Evolutionary conservation across 2,329 filamentous ascomycete species (phyloP), one percentile per base, ranked within the genome.

Genomic region (Podosphaera fusca): DNA sequence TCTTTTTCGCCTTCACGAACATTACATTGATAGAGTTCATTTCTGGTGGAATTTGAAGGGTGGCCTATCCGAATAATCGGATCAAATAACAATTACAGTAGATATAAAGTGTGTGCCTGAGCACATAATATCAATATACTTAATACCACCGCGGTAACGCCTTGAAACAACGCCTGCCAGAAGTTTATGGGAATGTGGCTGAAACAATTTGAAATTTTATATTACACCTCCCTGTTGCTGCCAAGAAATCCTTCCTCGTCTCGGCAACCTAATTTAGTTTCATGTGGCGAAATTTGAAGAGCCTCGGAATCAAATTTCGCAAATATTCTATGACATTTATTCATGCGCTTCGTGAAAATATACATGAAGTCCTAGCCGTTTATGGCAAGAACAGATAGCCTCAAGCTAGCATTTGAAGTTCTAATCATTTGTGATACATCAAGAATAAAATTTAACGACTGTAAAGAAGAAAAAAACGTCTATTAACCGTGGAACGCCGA

Each of bases 201-300:
- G 21, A 21, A 21, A 21, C 21, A 21, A 21, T 21, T 21, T 21
- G 21, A 21, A 21, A 21, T 21, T 21, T 21, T 21, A 21, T 21
- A 1, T 21, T 21, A 21, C 21, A 21, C 21, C 64, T 74, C 50
- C 68, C 69, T 30, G 67, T 76, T 31, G 73, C 72, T 29, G 67
- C 85, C 2, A 80, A 84, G 64, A 64, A 85, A 35, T 83, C 79
- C 70, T 84, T 87, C 69, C 67, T 76, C 56, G 61, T 69, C 12
- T 69, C 73, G 2, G 67, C 21, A 42, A 42, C 38, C 38, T 7
- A 12, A 14, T 42, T 14, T 7, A 12, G 38, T 42, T 38, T 38
- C 35, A 38, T 10, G 6, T 38, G 10, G 10, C 10, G 10, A 38
- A 6, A 38, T 6, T 38, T 38, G 6, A 38, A 38, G 38, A 4